A percentile compares a stretch with the other conserved stretches of the same genome.
Evolutionary conservation across 306 rosid species (phyloP).

Genomic region (Lathyrus aphaca): DNA sequence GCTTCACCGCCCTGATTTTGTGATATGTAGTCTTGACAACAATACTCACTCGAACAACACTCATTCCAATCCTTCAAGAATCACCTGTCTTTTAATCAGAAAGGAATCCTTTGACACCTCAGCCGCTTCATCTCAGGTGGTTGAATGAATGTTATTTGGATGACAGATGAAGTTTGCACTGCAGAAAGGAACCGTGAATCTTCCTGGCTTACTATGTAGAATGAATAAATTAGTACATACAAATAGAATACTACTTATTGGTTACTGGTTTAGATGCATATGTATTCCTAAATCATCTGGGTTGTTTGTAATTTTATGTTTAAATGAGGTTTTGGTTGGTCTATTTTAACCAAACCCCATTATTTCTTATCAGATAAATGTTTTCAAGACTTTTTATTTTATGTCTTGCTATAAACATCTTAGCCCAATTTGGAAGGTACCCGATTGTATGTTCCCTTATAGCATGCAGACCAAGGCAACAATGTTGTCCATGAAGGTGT

Average conservation of each 20-base stretch:
- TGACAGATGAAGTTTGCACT: slow-evolving; percentile 13
- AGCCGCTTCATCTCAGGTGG: slow-evolving; percentile 56
- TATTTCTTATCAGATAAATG: background rate
- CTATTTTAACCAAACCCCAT: slow-evolving; percentile 17
- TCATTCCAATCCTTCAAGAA: slow-evolving; percentile 66
- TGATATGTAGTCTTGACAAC: slow-evolving; percentile 75
- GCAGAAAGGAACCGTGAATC: slow-evolving; percentile 18
- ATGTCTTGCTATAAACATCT: background rate
- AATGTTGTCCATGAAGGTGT: too few species aligned
- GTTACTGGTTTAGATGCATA: slow-evolving; percentile 35
- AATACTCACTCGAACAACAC: slow-evolving; percentile 60
- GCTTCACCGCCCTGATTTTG: slow-evolving; percentile 83
- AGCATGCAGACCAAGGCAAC: background rate
- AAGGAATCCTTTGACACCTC: slow-evolving; percentile 76
- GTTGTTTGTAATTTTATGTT: slow-evolving; percentile 21
- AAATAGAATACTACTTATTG: slow-evolving; percentile 22
- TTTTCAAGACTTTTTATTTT: slow-evolving; percentile 5
- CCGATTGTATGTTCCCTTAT: background rate
- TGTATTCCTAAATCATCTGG: slow-evolving; percentile 16
- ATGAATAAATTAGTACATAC: slow-evolving; percentile 40
- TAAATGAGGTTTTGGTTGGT: slow-evolving; percentile 11
- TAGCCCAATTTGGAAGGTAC: slow-evolving; percentile 10
- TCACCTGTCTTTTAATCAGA: slow-evolving; percentile 82
- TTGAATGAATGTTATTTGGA: slow-evolving; percentile 46
- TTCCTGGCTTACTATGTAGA: slow-evolving; percentile 36